Evolutionary conservation across 2,329 filamentous ascomycete species (phyloP), one percentile per base, ranked within the genome.

Genomic region (Ustilaginoidea virens): DNA sequence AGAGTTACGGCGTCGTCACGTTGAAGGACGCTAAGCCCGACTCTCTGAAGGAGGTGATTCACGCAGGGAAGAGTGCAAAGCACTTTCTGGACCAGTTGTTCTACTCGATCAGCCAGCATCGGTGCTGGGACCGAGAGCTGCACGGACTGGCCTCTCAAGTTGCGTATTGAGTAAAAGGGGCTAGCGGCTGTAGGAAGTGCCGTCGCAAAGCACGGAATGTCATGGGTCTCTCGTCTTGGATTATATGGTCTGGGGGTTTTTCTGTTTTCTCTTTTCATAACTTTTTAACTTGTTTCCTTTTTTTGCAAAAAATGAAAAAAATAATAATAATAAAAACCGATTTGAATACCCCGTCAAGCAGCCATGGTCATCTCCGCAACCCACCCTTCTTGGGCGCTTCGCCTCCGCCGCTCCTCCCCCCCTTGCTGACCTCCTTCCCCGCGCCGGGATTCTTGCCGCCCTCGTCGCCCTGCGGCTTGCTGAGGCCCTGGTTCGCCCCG

Each of bases 1-100:
- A 82, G 39, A 77, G 68, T 37, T 90, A 83, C 39, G 81, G 81
- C 28, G 79, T 92, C 1, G 74, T 87, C 0, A 87, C 81, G 1
- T 60, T 77, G 9, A 58, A 53, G 23, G 51, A 60, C 9, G 52
- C 58, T 5, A 51, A 62, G 15, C 61, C 74, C 0, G 61, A 70
- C 13, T 68, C 62, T 34, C 58, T 82, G 39, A 69, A 60, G 39
- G 71, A 80, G 42, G 61, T 62, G 0, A 45, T 80, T 3, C 55
- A 66, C 33, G 73, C 85, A 36, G 63, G 63, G 0, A 80, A 77
- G 56, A 73, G 69, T 9, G 72, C 72, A 0, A 71, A 61, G 41
- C 67, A 71, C 27, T 87, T 90, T 48, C 41, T 83, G 33, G 71
- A 76, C 39, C 67, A 71, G 40, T 85, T 82, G 55, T 69, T 74